Conservation (phyloP, 1,284 basidiomycete species). For the Pseudozyma hubeiensis region DNA sequence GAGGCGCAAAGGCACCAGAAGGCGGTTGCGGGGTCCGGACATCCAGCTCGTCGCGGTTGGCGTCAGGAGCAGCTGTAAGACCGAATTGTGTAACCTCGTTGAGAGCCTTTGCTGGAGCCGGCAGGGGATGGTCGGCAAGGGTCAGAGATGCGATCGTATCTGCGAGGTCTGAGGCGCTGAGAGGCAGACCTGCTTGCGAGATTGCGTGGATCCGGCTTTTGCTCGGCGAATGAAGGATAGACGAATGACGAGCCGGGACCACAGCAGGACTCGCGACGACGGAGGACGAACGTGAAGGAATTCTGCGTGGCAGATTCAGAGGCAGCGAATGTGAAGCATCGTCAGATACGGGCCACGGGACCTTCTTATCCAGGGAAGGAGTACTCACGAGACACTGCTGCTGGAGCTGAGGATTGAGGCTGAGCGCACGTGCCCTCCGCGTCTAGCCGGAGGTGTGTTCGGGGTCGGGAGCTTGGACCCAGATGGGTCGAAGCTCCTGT, state of each 20-base stretch:
- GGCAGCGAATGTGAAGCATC: background rate
- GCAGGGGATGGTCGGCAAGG: constrained; percentile 17
- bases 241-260: constrained; percentile 36
- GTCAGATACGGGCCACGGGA: background rate
- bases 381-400: constrained; percentile 44
- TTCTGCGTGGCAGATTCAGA: constrained; percentile 8
- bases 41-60: constrained; percentile 9
- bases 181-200: constrained; percentile 8
- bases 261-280: constrained; percentile 34
- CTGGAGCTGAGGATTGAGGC: constrained; percentile 43
- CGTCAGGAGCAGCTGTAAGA: background rate
- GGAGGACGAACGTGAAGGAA: constrained; percentile 47
- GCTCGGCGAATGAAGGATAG: constrained; percentile 21
- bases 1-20: constrained; percentile 10
- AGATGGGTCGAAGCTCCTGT: background rate
- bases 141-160: constrained; percentile 43
- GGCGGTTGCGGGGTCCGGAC: constrained; percentile 16
- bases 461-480: constrained; percentile 1
- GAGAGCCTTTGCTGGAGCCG: background rate
- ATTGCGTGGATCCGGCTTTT: constrained; percentile 1
- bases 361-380: background rate
- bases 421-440: constrained; percentile 31
- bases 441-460: constrained; percentile 13
- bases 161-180: constrained; percentile 45
- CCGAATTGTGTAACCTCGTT: background rate